These are phyloP conservation scores for Bremia lactucae DNA, from an alignment of 352 stramenopile genomes.

Conservation along the genomic window DNA sequence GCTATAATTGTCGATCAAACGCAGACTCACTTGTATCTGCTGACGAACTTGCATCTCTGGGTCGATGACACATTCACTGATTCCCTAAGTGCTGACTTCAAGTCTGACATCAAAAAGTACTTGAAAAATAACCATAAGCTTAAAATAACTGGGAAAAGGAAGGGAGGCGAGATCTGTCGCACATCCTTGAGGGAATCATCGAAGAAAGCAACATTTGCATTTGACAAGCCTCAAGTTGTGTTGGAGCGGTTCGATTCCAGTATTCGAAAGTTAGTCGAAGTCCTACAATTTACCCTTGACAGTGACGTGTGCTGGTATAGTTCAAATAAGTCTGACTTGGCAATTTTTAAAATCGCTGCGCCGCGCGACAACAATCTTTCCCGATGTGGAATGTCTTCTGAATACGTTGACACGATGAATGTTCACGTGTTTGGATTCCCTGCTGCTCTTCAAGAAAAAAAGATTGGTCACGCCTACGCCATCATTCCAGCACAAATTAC, in stretches of 20 bases:
- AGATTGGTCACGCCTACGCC: background rate
- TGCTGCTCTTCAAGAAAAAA: background rate
- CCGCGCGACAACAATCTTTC: background rate
- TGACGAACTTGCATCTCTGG: slow-evolving; percentile 2
- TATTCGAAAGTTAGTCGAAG: background rate
- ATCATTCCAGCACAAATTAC: slow-evolving; percentile 2
- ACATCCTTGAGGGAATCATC: background rate
- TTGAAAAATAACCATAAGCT: background rate
- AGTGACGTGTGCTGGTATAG: background rate
- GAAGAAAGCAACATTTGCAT: background rate
- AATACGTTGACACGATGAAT: background rate
- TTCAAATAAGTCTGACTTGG: background rate
- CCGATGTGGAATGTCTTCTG: background rate
- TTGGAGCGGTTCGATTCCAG: background rate
- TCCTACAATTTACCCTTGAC: background rate
- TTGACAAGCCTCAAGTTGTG: background rate
- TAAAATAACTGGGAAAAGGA: background rate
- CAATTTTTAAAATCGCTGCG: background rate
- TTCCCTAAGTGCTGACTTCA: background rate
- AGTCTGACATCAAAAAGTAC: background rate
- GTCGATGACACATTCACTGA: background rate
- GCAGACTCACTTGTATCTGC: background rate
- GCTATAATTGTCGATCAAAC: background rate
- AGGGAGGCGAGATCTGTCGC: background rate
- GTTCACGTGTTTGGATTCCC: background rate